Base-by-base conservation (phyloP, 1,284 basidiomycete species). In the Phylloporus gajari region DNA sequence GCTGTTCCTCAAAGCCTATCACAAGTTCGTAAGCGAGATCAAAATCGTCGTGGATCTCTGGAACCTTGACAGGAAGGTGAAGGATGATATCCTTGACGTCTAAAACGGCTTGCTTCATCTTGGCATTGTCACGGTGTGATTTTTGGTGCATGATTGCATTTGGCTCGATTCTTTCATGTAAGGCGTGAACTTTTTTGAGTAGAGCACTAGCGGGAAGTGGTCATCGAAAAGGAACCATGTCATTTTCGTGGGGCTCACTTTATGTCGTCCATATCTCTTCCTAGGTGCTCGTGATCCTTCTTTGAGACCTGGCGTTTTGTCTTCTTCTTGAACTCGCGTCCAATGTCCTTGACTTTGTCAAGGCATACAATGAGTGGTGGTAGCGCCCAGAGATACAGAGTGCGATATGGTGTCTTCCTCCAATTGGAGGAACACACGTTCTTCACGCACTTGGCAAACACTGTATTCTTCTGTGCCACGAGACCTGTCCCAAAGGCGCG, bases 351-450 rank as follows among this genome's bases (percentile, higher is more conserved):
- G 15, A 84, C 79, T 30, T 79, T 75, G 35, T 89, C 85, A 27
- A 91, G 81, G 70, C 84, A 88, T 6, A 86, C 77, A 27, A 89
- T 80, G 9, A 88, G 77, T 72, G 85, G 86, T 1, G 89, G 88
- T 7, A 91, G 79, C 9, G 88, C 85, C 2, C 88, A 88, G 5
- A 89, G 82, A 76, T 86, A 88, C 23, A 88, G 78, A 5, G 81
- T 70, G 27, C 84, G 84, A 74, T 90, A 90, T 30, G 71, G 75
- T 17, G 72, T 75, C 35, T 71, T 65, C 13, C 81, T 72, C 85
- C 86, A 86, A 9, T 78, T 74, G n/a, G 84, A 82, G 15, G 73
- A 74, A 21, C 70, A 72, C 6, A 83, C 80, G 42, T 82, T 78
- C 46, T 79, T 72, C 32, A 84, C 66, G 72, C 83, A 90, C 5